Base-by-base conservation (phyloP, 2,329 filamentous ascomycete genomes). In the Sporothrix phasma region DNA sequence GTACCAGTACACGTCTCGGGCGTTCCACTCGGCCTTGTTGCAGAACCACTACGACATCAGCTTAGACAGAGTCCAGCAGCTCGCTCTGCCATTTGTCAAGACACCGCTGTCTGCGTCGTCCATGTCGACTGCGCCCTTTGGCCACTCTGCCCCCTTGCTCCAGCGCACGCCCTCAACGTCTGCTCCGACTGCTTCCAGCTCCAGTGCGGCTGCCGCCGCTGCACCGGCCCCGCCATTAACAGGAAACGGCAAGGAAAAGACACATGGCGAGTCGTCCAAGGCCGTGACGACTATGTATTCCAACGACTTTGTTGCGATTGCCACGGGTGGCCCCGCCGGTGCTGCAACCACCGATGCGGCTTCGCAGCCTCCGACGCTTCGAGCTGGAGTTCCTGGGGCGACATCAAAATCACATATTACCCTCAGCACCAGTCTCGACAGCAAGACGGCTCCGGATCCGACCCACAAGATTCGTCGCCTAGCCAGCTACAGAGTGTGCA, bases 31-130 rank as follows among this genome's bases (percentile, higher is more conserved):
- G 46, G 85, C 86, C 34, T 78, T 97, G 58, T 80, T 97, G 60
- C 84, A 87, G 26, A 92, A 92, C 67, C 94, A 99, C 75, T 99
- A 89, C 75, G 87, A 88, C 69, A 87, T 89, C 69, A 83, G 87
- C 67, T 78, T 89, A 5, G 92, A 97, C 67, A 88, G 89, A 69
- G 84, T 99, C 61, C 88, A 92, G 68, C 90, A 90, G 74, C 80
- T 99, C 62, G 88, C 93, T 5, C 78, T 86, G 65, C 90, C 93
- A 6, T 96, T 97, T 72, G 80, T 87, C 53, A 95, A 91, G 76
- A 89, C 85, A 1, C 80, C 82, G 1, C 79, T 84, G 29, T 72
- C 79, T 45, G 83, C 79, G 66, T 72, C 81, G 34, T 73, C 79
- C 3, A 84, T 72, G 3, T 61, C 64, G 6, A 31, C 66, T 2